Base-by-base conservation (phyloP, 768 basidiomycete genomes). In the Macrocybe gigantea region DNA sequence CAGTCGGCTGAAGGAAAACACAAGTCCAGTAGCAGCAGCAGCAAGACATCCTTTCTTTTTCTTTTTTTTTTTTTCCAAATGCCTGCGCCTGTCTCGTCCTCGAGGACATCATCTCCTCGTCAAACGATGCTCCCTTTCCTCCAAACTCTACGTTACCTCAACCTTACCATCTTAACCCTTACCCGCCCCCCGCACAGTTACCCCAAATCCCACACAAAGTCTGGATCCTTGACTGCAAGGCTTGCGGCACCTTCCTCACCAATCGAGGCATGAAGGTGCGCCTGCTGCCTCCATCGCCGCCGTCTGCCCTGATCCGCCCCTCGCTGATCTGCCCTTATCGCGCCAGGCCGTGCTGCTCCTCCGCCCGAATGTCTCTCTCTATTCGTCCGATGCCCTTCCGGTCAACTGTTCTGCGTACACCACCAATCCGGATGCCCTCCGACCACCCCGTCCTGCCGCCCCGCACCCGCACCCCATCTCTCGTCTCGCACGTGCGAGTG, bases 231-330 rank as follows among this genome's bases (percentile, higher is more conserved):
- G 83, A 87, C 61, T 93, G 90, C 66, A 80, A 74, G 53, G 72
- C 78, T 6, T 92, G 90, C 61, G 72, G 72, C 31, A 77, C 74
- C 13, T 91, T 91, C 59, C 65, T 92, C 41, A 87, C 88, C 11
- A 90, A 92, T 62, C 77, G 89, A 29, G 89, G 83, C 48, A 92
- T 92, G 89, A 86, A 87, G 76, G 87, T 80, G 56, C 33, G 57
- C 57, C 10, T 13, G 39, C 22, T 37, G 33, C 22, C 39, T 29
- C 33, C 38, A 39, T 22, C 34, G 48, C 46, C 5, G 10, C 32
- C 34, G 38, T 34, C 6, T 45, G 47, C 51, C 36, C 31, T 33
- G n/a, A 33, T 44, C 45, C 31, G 37, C 22, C 22, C 22, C 35
- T 46, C 32, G 38, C 47, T 52, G 54, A 47, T 43, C 50, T 42